Evolutionary conservation across 352 stramenopile genomes (phyloP).

Genomic region (Pythium phragmitis): DNA sequence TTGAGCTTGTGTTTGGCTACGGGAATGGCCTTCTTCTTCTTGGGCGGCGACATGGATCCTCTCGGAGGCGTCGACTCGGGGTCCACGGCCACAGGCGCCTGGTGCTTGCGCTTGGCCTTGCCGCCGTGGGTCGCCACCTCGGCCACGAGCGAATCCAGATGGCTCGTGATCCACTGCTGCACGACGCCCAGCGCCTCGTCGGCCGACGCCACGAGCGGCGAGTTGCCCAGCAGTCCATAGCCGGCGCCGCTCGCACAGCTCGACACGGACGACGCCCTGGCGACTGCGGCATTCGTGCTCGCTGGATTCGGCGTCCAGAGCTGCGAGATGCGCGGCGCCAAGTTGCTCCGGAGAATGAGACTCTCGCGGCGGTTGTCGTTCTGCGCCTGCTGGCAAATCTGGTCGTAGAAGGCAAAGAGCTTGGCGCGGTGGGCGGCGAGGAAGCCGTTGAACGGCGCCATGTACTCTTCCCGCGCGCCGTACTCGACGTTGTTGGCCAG

Average conservation of each 20-base stretch:
- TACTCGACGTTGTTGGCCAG: constrained; percentile 82
- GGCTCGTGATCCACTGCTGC: constrained; percentile 46
- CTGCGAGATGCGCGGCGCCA: constrained; percentile 60
- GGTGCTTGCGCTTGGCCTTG: constrained; percentile 47
- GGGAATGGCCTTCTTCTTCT: constrained; percentile 25
- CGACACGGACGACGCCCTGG: background rate
- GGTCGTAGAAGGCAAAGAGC: constrained; percentile 73
- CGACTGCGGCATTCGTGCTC: background rate
- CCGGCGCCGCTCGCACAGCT: background rate
- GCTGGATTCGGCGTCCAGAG: constrained; percentile 33
- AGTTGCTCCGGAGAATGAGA: constrained; percentile 54
- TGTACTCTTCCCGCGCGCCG: constrained; percentile 63
- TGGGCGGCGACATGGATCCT: constrained; percentile 13
- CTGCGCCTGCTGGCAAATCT: constrained; percentile 66
- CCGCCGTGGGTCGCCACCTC: constrained; percentile 53
- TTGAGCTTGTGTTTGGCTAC: constrained; percentile 54
- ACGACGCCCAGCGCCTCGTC: constrained; percentile 51
- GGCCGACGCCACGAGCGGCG: constrained; percentile 10
- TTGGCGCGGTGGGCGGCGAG: constrained; percentile 52
- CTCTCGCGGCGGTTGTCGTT: constrained; percentile 66
- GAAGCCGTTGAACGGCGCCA: constrained; percentile 78
- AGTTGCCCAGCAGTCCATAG: constrained; percentile 21
- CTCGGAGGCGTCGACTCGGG: background rate
- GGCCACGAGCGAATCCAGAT: constrained; percentile 47
- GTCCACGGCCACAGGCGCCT: constrained; percentile 16